Evolutionary conservation across 805 yeast species (phyloP).

Genomic region (Lipomyces kockii): DNA sequence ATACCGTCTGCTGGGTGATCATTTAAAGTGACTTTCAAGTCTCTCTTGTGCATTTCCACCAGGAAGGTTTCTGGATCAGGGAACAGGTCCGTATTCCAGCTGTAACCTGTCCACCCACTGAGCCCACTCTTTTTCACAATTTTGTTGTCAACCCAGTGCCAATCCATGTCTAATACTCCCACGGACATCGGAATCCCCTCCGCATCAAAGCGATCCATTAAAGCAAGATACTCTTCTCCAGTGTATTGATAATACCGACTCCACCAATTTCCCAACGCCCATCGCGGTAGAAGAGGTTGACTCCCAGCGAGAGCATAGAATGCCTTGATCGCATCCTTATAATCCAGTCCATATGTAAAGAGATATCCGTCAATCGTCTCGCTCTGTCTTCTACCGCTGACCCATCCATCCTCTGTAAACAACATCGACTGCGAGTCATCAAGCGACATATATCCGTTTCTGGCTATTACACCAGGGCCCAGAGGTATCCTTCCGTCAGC

Average conservation of each 20-base stretch:
- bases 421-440: neutral
- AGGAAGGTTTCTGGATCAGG: neutral
- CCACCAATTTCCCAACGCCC: slow-evolving; percentile 2
- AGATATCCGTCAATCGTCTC: neutral
- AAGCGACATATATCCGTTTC: no score
- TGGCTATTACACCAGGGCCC: no score
- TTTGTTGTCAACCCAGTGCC: neutral
- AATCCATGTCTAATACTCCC: neutral
- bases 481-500: no score
- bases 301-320: neutral
- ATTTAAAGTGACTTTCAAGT: neutral
- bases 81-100: neutral
- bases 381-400: neutral
- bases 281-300: neutral
- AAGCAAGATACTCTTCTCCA: neutral
- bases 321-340: neutral
- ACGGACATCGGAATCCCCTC: neutral
- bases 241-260: neutral
- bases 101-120: neutral
- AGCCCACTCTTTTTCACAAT: neutral
- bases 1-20: neutral
- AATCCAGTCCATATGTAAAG: neutral
- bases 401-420: neutral
- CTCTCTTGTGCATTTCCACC: neutral
- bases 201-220: neutral